Evolutionary conservation across 139 green algal genomes (phyloP), one percentile per base, ranked within the genome.

Genomic region (Chlamydomonas applanata): DNA sequence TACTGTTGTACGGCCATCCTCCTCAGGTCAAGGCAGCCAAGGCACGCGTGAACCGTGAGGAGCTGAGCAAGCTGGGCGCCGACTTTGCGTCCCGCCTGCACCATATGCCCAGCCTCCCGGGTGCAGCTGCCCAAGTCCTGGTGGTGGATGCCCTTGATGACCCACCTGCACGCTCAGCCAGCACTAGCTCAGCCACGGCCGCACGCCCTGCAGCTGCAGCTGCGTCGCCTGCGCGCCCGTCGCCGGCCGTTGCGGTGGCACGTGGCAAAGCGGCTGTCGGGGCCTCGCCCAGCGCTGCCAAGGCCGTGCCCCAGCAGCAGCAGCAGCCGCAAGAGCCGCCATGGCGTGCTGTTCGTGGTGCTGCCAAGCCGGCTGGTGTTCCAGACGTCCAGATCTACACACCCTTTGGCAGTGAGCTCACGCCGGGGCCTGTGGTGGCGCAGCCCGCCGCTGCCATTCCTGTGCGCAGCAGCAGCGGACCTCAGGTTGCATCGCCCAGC

Each of bases 301-400:
- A 36, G 59, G n/a, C 24, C 34, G 59, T 24, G 59, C 59, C 24
- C 9, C 59, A 66, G 59, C 59, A 36, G 59, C 59, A 34, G 59
- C 59, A 34, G 59, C 59, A 40, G 59, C 59, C 17, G 20, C 22
- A 29, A 14, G 53, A 33, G 24, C 59, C 30, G 24, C 25, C 24
- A 32, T 22, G 62, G 32, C 32, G 30, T 4, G 29, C 62, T 16
- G 17, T 32, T 17, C 62, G 16, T 46, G 24, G 30, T 3, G 16
- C 30, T 24, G 34, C 22, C 64, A 64, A 73, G 59, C n/a, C 59
- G 16, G 9, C 9, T 16, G 65, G 59, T 5, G 74, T 80, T 33
- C 74, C 74, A 1, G 74, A 61, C 20, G 74, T 80, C 11, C 66
- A 80, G 30, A 80, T 80, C 54, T 80, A 71, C 67, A 80, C 74